phyloP scores from a whole-genome alignment of 805 yeast genomes.

The Myxozyma lipomycoides region DNA sequence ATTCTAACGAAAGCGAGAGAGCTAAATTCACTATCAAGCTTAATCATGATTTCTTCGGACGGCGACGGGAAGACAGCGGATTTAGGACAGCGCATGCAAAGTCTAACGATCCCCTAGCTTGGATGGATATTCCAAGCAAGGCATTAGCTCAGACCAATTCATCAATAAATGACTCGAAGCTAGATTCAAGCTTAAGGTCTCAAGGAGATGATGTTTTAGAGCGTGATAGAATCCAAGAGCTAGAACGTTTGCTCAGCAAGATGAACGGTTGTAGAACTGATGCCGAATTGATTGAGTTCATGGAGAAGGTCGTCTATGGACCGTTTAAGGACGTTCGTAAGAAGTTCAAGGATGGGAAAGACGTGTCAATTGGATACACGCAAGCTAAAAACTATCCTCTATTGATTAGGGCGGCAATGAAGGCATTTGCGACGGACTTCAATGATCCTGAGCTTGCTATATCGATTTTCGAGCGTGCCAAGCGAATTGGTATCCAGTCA shows the following conservation, averaged over 20 bases:
- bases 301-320: constrained; percentile 16
- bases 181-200: no score
- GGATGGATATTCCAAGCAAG: no score
- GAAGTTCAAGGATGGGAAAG: constrained; percentile 5
- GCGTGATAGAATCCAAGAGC: neutral
- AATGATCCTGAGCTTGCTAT: constrained; percentile 34
- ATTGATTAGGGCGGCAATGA: constrained; percentile 21
- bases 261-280: constrained; percentile 23
- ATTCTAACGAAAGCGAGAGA: no score
- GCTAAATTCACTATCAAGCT: no score
- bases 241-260: neutral
- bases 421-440: constrained; percentile 9
- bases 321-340: constrained; percentile 19
- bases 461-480: constrained; percentile 38
- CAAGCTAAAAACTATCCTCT: constrained; percentile 20
- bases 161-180: no score
- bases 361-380: constrained; percentile 12
- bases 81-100: no score
- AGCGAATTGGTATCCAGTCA: constrained; percentile 38
- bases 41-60: no score
- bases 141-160: no score
- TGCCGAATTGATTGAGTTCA: constrained; percentile 4
- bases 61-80: no score
- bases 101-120: no score
- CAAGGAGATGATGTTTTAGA: no score